Evolutionary conservation across 1,284 basidiomycete species (phyloP), one percentile per base, ranked within the genome.

Genomic region (Naganishia liquefaciens): DNA sequence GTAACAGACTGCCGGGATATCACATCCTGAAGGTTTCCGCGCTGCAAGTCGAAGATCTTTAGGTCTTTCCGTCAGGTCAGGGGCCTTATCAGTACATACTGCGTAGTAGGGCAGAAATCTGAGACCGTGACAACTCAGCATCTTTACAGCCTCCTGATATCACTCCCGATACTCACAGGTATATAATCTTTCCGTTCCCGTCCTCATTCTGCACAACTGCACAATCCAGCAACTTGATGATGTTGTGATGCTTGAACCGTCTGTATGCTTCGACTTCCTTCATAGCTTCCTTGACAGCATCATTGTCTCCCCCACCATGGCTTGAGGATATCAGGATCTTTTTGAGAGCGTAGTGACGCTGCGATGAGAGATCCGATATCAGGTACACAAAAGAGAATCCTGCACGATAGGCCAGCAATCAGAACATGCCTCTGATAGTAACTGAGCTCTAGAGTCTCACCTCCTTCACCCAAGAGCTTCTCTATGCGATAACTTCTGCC

Each of bases 331-430:
- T 90, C 88, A 91, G 84, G 74, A 95, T 93, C 81, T 95, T 96
- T 81, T 97, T 97, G 68, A 97, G 81, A 0, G 93, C 93, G 72
- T 94, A 96, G 81, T 90, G 85, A 68, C 91, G 84, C 84, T 91
- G 79, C 1, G 76, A 75, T 10, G 71, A 75, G 15, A 68, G 67
- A 68, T 94, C 91, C 72, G 89, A 87, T n/a, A 89, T 90, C 40
- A 93, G 84, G 77, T 93, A 93, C 21, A 97, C 93, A 75, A 94
- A 96, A 17, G 90, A 92, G 82, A 96, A 96, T 2, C 91, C 65
- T 66, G 28, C 11, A 3, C 28, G 28, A 21, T 21, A 9, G 4
- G 21, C 13, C 21, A 30, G 2, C 27, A 25, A 37, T 37, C 7
- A 37, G 33, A 13, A 37, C 9, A 13, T 37, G 33, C n/a, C n/a